Conservation (phyloP, 1,284 basidiomycete genomes). For the Ceratobasidium papillatum region DNA sequence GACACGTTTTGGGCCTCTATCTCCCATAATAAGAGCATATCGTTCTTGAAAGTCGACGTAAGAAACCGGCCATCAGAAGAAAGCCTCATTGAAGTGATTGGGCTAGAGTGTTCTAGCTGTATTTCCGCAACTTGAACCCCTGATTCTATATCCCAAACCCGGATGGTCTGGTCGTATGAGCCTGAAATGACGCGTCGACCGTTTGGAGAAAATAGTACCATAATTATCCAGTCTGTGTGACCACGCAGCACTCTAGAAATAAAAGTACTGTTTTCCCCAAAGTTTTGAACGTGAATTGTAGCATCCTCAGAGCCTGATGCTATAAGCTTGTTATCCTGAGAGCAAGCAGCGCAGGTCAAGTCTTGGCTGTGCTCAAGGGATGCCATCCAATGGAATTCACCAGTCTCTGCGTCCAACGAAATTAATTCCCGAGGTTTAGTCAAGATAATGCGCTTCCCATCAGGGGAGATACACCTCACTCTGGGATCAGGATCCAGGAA, state of each 20-base stretch:
- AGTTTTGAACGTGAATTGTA: not conserved
- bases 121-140: not conserved
- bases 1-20: too few species aligned
- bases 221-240: not conserved
- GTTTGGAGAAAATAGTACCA: constrained; percentile 30
- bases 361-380: not conserved
- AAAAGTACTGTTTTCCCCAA: not conserved
- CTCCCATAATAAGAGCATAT: too few species aligned
- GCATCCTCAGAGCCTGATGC: not conserved
- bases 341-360: not conserved
- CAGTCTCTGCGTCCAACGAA: too few species aligned
- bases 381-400: not conserved
- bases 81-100: not conserved
- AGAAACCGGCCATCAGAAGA: not conserved
- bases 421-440: too few species aligned
- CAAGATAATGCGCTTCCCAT: too few species aligned
- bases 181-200: not conserved
- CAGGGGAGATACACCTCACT: too few species aligned
- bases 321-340: not conserved
- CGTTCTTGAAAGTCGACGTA: too few species aligned
- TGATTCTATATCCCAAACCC: constrained; percentile 23
- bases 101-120: not conserved
- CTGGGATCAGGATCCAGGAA: too few species aligned
- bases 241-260: not conserved
- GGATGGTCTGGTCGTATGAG: constrained; percentile 26